Conservation (phyloP, 1,284 basidiomycete genomes). For the Microbotryum silenes-acaulis region DNA sequence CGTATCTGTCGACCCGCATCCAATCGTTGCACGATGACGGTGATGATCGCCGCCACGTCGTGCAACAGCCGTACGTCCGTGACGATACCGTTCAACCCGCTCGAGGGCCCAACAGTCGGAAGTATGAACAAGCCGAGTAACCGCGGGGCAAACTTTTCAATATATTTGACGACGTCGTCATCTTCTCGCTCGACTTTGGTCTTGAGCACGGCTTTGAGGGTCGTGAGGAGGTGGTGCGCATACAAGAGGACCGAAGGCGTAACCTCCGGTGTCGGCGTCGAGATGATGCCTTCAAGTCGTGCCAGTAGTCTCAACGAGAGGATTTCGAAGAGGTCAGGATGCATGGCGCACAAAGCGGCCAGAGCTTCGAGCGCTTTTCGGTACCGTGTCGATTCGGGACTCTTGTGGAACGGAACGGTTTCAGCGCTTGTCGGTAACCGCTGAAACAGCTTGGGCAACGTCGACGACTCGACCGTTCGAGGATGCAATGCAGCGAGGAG, state of each 20-base stretch:
- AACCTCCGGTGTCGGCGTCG: constrained; percentile 40
- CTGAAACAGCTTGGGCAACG: constrained; percentile 69
- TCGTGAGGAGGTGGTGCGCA: constrained; percentile 68
- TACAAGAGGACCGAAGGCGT: constrained; percentile 53
- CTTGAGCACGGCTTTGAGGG: constrained; percentile 56
- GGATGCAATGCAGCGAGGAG: constrained; percentile 51
- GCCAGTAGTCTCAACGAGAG: constrained; percentile 70
- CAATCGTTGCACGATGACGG: constrained; percentile 53
- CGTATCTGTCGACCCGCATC: constrained; percentile 53
- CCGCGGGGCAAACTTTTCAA: constrained; percentile 61
- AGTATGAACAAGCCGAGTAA: constrained; percentile 62
- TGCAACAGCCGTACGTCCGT: constrained; percentile 59
- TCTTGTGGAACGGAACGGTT: not conserved
- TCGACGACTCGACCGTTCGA: constrained; percentile 63
- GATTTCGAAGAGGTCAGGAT: constrained; percentile 71
- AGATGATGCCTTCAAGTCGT: constrained; percentile 59
- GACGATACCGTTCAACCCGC: constrained; percentile 36
- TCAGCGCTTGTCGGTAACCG: constrained; percentile 45
- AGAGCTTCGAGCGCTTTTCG: constrained; percentile 66
- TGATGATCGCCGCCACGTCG: constrained; percentile 58
- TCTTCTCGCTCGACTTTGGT: constrained; percentile 58
- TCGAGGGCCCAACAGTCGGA: constrained; percentile 38
- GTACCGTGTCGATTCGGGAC: constrained; percentile 55
- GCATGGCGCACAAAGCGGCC: constrained; percentile 58
- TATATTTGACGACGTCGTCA: constrained; percentile 66